A percentile compares a stretch with the other conserved stretches of the same genome.
Evolutionary conservation across 2,329 filamentous ascomycete genomes (phyloP).

Genomic region (Beauveria varroae): DNA sequence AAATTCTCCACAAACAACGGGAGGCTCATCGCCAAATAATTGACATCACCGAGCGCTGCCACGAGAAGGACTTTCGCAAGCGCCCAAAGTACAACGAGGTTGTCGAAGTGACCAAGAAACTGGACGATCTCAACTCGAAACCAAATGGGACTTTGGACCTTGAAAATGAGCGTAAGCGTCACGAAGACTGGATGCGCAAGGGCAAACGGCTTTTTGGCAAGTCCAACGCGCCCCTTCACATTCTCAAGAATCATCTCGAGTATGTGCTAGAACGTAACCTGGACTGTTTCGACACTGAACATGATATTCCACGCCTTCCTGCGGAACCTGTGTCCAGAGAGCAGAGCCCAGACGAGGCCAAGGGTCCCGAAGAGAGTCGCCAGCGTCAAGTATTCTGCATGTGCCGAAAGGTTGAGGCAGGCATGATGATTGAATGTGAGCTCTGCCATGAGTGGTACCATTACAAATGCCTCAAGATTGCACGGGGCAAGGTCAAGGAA

Average conservation of each 20-base stretch:
- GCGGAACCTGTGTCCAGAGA: constrained; percentile 89
- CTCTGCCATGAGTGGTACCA: constrained; percentile 99
- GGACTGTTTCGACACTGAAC: constrained; percentile 80
- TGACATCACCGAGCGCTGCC: constrained; percentile 71
- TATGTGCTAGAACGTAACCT: constrained; percentile 84
- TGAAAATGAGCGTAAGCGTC: constrained; percentile 86
- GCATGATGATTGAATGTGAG: constrained; percentile 99
- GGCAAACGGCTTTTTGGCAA: constrained; percentile 98
- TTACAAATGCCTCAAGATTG: constrained; percentile 96
- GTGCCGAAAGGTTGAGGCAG: constrained; percentile 84
- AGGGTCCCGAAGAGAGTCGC: constrained; percentile 53
- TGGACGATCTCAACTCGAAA: constrained; percentile 88
- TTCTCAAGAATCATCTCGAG: constrained; percentile 89
- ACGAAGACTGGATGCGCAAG: constrained; percentile 98
- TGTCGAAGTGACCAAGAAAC: constrained; percentile 77
- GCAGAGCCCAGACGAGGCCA: constrained; percentile 49
- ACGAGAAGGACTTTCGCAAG: constrained; percentile 64
- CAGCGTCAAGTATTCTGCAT: constrained; percentile 89
- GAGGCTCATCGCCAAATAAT: constrained; percentile 87
- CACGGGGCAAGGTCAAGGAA: constrained; percentile 94
- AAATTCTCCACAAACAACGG: constrained; percentile 89
- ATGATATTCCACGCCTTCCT: constrained; percentile 79
- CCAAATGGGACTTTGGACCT: constrained; percentile 85
- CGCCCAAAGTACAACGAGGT: constrained; percentile 85
- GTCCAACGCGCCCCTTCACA: constrained; percentile 93